Percentiles rank a stretch among this genome's conserved stretches.
phyloP scores from a whole-genome alignment of 208 protist genomes.

The Angomonas ambiguus region DNA sequence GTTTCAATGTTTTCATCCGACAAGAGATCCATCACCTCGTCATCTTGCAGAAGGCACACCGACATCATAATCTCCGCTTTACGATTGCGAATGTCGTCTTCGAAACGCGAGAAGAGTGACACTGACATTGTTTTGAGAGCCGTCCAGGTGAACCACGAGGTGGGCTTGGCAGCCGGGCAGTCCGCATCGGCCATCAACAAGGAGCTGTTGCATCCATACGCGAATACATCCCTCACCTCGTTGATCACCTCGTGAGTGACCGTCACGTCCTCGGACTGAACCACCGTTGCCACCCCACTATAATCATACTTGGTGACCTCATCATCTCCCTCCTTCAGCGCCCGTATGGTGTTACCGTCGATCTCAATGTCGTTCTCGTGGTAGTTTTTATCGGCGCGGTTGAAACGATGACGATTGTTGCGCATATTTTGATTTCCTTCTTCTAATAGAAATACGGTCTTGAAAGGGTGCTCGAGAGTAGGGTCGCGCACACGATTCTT shows the following conservation, averaged over 20 bases:
- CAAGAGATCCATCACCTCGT: constrained; percentile 65
- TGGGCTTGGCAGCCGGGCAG: constrained; percentile 30
- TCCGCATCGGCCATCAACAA: constrained; percentile 67
- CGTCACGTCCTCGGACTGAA: constrained; percentile 27
- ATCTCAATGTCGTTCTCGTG: constrained; percentile 28
- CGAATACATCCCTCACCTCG: constrained; percentile 54
- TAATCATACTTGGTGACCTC: constrained; percentile 72
- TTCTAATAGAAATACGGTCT: constrained; percentile 36
- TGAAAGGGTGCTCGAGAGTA: constrained; percentile 42
- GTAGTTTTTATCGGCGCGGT: neutral
- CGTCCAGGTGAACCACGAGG: constrained; percentile 62
- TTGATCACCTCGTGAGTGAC: constrained; percentile 45
- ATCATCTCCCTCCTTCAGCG: constrained; percentile 40
- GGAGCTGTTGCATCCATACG: constrained; percentile 52
- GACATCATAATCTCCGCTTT: constrained; percentile 49
- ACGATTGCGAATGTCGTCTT: neutral
- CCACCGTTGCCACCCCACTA: constrained; percentile 40
- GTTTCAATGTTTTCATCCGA: constrained; percentile 20
- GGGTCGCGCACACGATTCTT: constrained; percentile 33
- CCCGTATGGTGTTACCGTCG: constrained; percentile 49
- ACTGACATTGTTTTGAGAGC: constrained; percentile 50
- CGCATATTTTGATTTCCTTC: neutral
- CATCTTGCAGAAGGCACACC: constrained; percentile 60
- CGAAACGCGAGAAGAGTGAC: constrained; percentile 40
- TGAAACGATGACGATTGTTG: neutral